Evolutionary conservation across 495 filamentous ascomycete genomes (phyloP).

Genomic region (Patellaria atrata): DNA sequence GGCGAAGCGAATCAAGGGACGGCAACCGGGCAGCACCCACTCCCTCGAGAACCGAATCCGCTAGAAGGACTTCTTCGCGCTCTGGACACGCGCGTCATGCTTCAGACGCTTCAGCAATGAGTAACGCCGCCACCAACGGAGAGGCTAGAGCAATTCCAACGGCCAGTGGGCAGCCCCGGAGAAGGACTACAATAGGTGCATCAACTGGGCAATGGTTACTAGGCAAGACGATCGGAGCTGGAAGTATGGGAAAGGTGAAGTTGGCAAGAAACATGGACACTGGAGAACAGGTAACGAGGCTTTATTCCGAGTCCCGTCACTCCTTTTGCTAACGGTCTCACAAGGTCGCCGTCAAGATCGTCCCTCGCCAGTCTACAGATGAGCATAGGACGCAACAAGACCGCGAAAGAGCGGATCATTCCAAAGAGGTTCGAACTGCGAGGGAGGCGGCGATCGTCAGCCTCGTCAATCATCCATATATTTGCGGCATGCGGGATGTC

Average conservation of each 20-base stretch:
- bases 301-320: too few species aligned
- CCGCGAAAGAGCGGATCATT: conserved; percentile 75
- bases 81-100: conserved; percentile 35
- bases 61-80: conserved; percentile 32
- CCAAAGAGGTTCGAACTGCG: conserved; percentile 93
- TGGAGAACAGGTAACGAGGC: conserved; percentile 48
- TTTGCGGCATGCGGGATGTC: conserved; percentile 92
- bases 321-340: background rate
- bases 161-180: conserved; percentile 34
- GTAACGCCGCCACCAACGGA: conserved; percentile 37
- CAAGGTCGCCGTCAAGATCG: conserved; percentile 96
- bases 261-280: conserved; percentile 66
- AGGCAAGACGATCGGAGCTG: conserved; percentile 93
- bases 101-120: conserved; percentile 22
- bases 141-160: conserved; percentile 30
- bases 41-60: conserved; percentile 38
- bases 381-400: conserved; percentile 70
- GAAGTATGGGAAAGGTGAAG: conserved; percentile 99
- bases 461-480: conserved; percentile 87
- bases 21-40: conserved; percentile 33
- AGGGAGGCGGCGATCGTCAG: conserved; percentile 95
- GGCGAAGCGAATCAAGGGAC: conserved; percentile 41
- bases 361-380: conserved; percentile 77
- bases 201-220: conserved; percentile 79
- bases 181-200: conserved; percentile 71